phyloP scores from a whole-genome alignment of 164 flowering plant genomes.

The Vitis riparia region DNA sequence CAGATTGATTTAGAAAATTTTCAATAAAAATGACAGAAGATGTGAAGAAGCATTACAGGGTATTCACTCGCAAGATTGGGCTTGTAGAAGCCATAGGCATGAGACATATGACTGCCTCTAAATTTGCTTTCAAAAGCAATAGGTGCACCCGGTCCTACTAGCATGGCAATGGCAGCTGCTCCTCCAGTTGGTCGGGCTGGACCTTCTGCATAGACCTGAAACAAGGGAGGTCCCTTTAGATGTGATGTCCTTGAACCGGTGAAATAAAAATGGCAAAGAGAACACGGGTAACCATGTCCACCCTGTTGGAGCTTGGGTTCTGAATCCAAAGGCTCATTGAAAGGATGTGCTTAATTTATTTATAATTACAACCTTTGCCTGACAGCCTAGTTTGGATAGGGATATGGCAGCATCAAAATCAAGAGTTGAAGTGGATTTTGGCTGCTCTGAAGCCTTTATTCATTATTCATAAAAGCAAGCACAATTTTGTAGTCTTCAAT shows the following conservation, averaged over 20 bases:
- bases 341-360: too few species aligned
- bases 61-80: conserved; percentile 99
- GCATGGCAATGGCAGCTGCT: conserved; percentile 52
- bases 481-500: too few species aligned
- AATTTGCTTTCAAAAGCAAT: conserved; percentile 87
- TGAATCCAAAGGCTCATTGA: too few species aligned
- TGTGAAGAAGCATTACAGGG: conserved; percentile 57
- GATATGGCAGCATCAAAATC: too few species aligned
- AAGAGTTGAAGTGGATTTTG: too few species aligned
- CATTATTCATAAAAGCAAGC: too few species aligned
- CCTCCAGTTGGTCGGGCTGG: conserved; percentile 99
- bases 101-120: conserved; percentile 92
- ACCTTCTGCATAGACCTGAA: conserved; percentile 98
- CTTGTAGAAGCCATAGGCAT: conserved; percentile 97
- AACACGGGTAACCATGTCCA: conserved; percentile 42
- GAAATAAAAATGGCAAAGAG: conserved; percentile 3
- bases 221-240: too few species aligned
- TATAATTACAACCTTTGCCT: too few species aligned
- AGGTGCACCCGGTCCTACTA: conserved; percentile 33
- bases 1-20: too few species aligned
- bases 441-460: too few species aligned
- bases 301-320: conserved; percentile 34
- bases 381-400: too few species aligned
- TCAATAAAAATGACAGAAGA: neutral
- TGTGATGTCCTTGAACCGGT: too few species aligned